A percentile compares a stretch with the other conserved stretches of the same genome.
These are phyloP conservation scores for Termitomyces sp. DNA, from an alignment of 768 basidiomycete species.

Conservation along the genomic window DNA sequence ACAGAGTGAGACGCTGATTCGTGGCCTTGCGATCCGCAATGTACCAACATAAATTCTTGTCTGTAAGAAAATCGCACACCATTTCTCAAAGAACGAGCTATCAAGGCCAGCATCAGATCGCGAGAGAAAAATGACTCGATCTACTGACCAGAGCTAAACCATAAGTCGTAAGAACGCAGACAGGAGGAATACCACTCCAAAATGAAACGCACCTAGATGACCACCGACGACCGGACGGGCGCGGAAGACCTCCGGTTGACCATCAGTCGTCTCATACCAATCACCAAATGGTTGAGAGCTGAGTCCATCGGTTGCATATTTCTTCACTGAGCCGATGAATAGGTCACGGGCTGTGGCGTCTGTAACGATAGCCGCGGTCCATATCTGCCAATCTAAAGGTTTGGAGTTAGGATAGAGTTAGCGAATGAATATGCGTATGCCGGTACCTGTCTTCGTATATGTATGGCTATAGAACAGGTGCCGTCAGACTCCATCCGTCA, in stretches of 20 bases:
- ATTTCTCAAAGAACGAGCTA: slow-evolving; percentile 8
- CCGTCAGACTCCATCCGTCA: background rate
- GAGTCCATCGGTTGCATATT: slow-evolving; percentile 47
- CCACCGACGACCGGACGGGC: slow-evolving; percentile 61
- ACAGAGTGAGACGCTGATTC: too few relatives aligned
- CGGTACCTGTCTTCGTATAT: slow-evolving; percentile 54
- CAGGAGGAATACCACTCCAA: background rate
- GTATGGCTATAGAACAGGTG: slow-evolving; percentile 34
- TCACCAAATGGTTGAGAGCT: slow-evolving; percentile 43
- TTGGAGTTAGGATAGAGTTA: background rate
- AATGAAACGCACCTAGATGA: slow-evolving; percentile 38
- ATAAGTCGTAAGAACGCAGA: background rate
- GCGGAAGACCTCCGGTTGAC: slow-evolving; percentile 47
- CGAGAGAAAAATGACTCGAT: background rate
- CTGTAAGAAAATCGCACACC: background rate
- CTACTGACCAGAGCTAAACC: slow-evolving; percentile 9
- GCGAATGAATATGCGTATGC: too few relatives aligned
- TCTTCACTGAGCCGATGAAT: slow-evolving; percentile 49
- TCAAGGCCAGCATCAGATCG: slow-evolving; percentile 1
- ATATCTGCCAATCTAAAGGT: slow-evolving; percentile 55
- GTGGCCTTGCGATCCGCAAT: too few relatives aligned
- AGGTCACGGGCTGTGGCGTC: slow-evolving; percentile 45
- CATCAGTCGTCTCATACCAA: slow-evolving; percentile 58
- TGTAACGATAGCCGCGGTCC: slow-evolving; percentile 53
- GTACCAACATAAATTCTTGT: too few relatives aligned